Base-by-base conservation (phyloP, 2,329 filamentous ascomycete species). In the Coniella vitis region DNA sequence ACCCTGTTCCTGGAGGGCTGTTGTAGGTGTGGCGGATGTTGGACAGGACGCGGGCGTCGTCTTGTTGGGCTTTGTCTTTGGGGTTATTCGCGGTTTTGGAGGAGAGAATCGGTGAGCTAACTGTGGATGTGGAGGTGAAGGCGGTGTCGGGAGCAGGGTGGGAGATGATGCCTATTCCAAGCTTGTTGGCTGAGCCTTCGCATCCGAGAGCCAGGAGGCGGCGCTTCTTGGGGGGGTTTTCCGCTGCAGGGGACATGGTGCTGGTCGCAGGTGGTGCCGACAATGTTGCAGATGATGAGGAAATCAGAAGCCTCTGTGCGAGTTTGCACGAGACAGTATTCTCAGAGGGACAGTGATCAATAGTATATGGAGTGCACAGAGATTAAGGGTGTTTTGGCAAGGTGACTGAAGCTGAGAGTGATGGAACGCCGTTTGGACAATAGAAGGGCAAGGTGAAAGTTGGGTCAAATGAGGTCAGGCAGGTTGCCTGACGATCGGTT, bases 171-270 rank as follows among this genome's bases (percentile, higher is more conserved):
- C 93, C 93, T 51, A 97, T 85, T 57, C 91, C 93, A 45, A 98
- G 82, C 70, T 98, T 98, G 76, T 98, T 98, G 69, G 93, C 93
- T 49, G 89, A 95, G 66, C 93, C 91, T 74, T 98, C 93, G 64
- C 75, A 78, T 56, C 78, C 78, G 55, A 82, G 68, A 58, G 78
- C 74, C 55, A 80, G 73, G 61, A 74, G 74, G 49, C 70, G 66
- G 58, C 53, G 62, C 52, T 61, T 67, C 60, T 56, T 61, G 3
- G 25, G 34, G 1, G 44, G 38, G n/a, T 34, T 19, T 17, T 39
- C 40, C 19, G 16, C 4, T 3, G 45, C 17, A 31, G 51, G 22
- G 2, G 48, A 43, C 51, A 53, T 53, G 13, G 29, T 48, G 43
- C 14, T 9, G 12, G 21, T 16, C 31, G n/a, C 17, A 17, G 35